Base-by-base conservation (phyloP, 1,284 basidiomycete species). In the Ustilago vetiveriae region DNA sequence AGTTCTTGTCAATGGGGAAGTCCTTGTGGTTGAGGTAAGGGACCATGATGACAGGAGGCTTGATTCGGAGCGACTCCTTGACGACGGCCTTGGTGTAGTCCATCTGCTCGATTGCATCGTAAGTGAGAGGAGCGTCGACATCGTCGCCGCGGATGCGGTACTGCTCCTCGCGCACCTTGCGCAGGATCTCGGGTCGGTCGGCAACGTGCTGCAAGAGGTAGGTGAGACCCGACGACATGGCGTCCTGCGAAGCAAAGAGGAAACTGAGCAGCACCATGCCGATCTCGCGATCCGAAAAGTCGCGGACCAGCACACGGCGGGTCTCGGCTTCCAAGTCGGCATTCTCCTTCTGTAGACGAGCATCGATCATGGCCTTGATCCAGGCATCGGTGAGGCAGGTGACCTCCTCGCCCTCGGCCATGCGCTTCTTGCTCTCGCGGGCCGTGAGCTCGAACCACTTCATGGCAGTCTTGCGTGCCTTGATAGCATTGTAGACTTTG, bases 221-320 rank as follows among this genome's bases (percentile, higher is more conserved):
- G 78, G 94, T 92, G 70, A 94, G 74, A 17, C 75, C 83, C 9
- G 79, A 82, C 4, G 91, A 92, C 95, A 98, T 98, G 63, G 95
- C 95, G 82, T 98, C 95, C 85, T 98, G 95, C 23, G 90, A 92
- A 9, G 96, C 95, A 78, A 98, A 98, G 58, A 98, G 85, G 89
- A 98, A 98, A 19, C 91, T 93, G 33, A 83, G 79, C 78, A 98
- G 89, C 72, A 96, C 94, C 90, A 97, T 92, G 27, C 90, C 94
- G 87, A 98, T 98, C 84, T 98, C 95, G 75, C 88, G 87, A 83
- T 98, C 90, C 62, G 88, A 91, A 84, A 95, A 98, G 75, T 98
- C 92, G 70, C 87, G 87, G 16, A 82, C 71, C 17, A 83, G 79
- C 35, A 86, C 82, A 17, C 84, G 78, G 43, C 83, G 82, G 42